Evolutionary conservation across 768 basidiomycete genomes (phyloP).

Genomic region (Calocera viscosa): DNA sequence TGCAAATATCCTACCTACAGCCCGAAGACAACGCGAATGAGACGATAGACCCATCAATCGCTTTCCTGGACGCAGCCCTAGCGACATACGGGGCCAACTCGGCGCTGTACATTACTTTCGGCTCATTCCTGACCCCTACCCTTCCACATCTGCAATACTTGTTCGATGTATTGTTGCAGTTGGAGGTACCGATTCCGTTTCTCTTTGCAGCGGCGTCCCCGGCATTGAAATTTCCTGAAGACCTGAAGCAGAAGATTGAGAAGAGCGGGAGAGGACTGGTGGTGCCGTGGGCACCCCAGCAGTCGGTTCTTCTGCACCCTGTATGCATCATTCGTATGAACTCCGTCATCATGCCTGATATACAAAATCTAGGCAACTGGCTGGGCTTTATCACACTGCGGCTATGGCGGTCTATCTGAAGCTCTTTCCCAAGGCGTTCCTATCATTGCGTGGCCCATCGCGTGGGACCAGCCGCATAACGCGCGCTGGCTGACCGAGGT

Average conservation of each 20-base stretch:
- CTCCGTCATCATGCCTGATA: background rate
- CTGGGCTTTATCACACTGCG: background rate
- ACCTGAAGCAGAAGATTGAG: slow-evolving; percentile 16
- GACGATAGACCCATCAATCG: background rate
- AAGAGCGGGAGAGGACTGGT: slow-evolving; percentile 18
- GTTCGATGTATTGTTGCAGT: background rate
- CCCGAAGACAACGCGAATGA: background rate
- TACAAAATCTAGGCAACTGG: background rate
- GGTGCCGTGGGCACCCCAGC: slow-evolving; percentile 22
- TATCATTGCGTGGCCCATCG: background rate
- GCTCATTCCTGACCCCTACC: background rate
- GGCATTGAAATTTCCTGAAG: slow-evolving; percentile 15
- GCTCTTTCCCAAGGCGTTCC: background rate
- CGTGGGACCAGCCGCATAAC: background rate
- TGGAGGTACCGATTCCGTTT: background rate
- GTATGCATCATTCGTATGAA: slow-evolving; percentile 12
- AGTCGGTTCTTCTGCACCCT: slow-evolving; percentile 20
- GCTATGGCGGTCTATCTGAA: background rate
- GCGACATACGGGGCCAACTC: background rate
- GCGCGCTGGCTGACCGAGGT: background rate
- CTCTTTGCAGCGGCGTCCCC: slow-evolving; percentile 13
- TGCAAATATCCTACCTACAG: background rate
- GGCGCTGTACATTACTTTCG: background rate
- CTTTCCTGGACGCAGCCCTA: background rate
- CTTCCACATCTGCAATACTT: background rate